phyloP scores from a whole-genome alignment of 2,329 filamentous ascomycete genomes.

The Cercospora nicotianae region DNA sequence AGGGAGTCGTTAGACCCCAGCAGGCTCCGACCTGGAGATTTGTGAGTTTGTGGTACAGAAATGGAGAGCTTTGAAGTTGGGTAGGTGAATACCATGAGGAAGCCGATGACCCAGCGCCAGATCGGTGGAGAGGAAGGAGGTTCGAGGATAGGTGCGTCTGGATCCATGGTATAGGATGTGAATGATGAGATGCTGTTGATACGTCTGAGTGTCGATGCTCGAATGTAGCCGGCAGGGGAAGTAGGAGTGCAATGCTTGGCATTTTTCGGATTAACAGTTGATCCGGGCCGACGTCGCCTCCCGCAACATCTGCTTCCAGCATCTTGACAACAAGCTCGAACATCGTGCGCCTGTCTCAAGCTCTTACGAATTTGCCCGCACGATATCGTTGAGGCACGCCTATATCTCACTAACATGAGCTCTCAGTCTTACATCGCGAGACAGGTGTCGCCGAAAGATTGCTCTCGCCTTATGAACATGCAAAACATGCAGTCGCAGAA shows the following conservation, averaged over 20 bases:
- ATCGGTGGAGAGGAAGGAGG: slow-evolving; percentile 43
- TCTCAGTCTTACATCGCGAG: not conserved
- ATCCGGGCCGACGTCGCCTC: not conserved
- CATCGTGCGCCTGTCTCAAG: not conserved
- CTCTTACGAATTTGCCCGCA: not conserved
- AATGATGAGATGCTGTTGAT: not conserved
- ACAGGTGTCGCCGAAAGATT: not conserved
- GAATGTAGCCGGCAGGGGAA: not conserved
- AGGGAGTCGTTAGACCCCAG: slow-evolving; percentile 87
- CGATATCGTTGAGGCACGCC: not conserved
- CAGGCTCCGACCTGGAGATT: slow-evolving; percentile 64
- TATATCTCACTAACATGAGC: no score
- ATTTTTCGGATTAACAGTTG: not conserved
- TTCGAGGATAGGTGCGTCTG: slow-evolving; percentile 26
- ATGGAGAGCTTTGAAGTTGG: not conserved
- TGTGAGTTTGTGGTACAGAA: not conserved
- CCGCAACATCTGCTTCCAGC: not conserved
- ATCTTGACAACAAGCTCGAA: not conserved
- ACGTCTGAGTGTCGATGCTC: not conserved
- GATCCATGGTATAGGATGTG: slow-evolving; percentile 32
- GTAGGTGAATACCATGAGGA: slow-evolving; percentile 62
- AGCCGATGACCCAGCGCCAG: slow-evolving; percentile 83
- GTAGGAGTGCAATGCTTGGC: not conserved
- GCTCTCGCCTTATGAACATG: not conserved
- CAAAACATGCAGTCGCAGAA: not conserved